A percentile compares a stretch with the other conserved stretches of the same genome.
Evolutionary conservation across 306 rosid genomes (phyloP).

Genomic region (Pachyrhizus erosus): DNA sequence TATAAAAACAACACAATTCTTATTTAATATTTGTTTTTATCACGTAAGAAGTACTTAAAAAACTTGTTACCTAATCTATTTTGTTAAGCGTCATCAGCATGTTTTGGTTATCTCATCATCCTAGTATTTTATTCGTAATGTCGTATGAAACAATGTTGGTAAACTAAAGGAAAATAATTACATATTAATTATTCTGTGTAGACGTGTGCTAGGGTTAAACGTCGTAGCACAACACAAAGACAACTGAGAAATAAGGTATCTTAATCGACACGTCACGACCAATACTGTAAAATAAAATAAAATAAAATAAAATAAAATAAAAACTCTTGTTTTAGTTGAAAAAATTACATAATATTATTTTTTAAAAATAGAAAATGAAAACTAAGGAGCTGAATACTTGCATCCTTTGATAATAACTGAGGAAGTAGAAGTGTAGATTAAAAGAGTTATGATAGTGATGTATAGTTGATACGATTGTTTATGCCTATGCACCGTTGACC

Average conservation of each 20-base stretch:
- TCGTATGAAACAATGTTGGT: neutral
- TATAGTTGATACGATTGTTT: no score
- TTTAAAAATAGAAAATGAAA: neutral
- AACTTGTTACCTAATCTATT: neutral
- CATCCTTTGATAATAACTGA: no score
- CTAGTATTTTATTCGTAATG: neutral
- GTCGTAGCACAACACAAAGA: neutral
- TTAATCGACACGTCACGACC: neutral
- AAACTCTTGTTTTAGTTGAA: neutral
- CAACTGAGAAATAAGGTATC: neutral
- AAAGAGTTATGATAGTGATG: no score
- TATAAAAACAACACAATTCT: no score
- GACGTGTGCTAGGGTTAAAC: neutral
- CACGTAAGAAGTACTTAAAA: neutral
- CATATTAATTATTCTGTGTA: neutral
- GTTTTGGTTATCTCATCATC: neutral
- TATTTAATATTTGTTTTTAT: no score
- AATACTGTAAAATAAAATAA: no score
- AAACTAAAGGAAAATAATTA: neutral
- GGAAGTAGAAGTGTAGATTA: no score
- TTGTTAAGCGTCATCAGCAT: neutral
- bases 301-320: no score
- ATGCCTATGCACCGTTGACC: neutral
- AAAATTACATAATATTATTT: neutral
- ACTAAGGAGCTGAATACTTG: neutral